phyloP scores from a whole-genome alignment of 352 stramenopile species.

The Aphanomyces stellatus region DNA sequence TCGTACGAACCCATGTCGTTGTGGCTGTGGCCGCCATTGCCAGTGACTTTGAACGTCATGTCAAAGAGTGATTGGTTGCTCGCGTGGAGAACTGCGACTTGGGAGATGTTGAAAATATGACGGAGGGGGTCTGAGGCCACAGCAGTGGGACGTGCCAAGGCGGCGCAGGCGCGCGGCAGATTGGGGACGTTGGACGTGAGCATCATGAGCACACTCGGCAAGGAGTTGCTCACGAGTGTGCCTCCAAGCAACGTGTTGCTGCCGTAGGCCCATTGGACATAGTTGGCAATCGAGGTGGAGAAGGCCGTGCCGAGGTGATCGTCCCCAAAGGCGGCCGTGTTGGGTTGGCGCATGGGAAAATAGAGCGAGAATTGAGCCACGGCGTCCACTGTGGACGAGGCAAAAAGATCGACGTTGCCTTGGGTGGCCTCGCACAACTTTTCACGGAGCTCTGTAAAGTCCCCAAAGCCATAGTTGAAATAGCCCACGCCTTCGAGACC shows the following conservation, averaged over 20 bases:
- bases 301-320: not conserved
- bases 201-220: not conserved
- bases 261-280: not conserved
- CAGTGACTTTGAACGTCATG: not conserved
- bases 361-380: not conserved
- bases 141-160: too few species aligned
- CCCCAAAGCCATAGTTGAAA: not conserved
- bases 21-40: not conserved
- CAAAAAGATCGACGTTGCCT: not conserved
- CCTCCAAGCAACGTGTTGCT: not conserved
- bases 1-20: not conserved
- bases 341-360: not conserved
- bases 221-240: not conserved
- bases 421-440: not conserved
- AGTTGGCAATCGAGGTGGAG: not conserved
- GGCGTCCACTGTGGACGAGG: not conserved
- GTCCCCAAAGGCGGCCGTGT: not conserved
- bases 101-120: not conserved
- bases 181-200: too few species aligned
- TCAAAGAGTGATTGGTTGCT: not conserved
- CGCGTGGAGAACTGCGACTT: not conserved
- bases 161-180: too few species aligned
- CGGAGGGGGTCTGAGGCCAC: too few species aligned
- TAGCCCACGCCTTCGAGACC: not conserved
- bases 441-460: not conserved